Evolutionary conservation across 306 rosid genomes (phyloP).

Genomic region (Vigna mungo): DNA sequence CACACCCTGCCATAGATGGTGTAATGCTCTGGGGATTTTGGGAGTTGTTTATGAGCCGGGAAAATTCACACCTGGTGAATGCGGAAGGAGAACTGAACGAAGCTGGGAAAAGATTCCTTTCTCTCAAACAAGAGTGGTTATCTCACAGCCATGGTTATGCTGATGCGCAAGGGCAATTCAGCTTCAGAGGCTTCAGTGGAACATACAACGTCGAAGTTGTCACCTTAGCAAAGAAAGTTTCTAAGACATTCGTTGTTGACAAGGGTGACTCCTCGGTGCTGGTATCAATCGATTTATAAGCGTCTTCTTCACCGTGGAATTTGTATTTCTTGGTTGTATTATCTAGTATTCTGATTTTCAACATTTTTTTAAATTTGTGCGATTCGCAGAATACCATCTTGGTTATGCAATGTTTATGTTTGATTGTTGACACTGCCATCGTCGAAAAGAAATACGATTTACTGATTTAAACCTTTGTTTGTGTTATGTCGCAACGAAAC

Average conservation of each 20-base stretch:
- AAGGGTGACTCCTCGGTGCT: conserved; percentile 69
- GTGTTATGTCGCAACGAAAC: not conserved
- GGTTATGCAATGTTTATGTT: too few species aligned
- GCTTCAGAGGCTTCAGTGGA: conserved; percentile 87
- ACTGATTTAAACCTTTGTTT: not conserved
- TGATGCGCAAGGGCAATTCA: conserved; percentile 62
- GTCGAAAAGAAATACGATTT: too few species aligned
- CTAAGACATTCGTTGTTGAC: conserved; percentile 81
- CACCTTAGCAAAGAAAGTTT: conserved; percentile 50
- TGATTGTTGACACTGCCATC: too few species aligned
- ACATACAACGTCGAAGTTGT: conserved; percentile 68
- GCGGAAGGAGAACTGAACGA: conserved; percentile 89
- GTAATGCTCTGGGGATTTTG: conserved; percentile 93
- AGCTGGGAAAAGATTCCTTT: conserved; percentile 76
- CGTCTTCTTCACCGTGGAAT: not conserved
- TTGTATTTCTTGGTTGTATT: conserved; percentile 15
- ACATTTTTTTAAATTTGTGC: too few species aligned
- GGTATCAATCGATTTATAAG: conserved; percentile 60
- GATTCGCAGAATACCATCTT: too few species aligned
- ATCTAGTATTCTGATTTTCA: conserved; percentile 34
- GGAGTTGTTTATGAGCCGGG: conserved; percentile 89
- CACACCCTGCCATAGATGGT: conserved; percentile 83
- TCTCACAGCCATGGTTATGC: conserved; percentile 65
- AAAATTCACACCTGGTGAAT: conserved; percentile 73
- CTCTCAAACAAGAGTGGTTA: conserved; percentile 82